Conservation (phyloP, 805 yeast species). For the Yamadazyma scolyti region DNA sequence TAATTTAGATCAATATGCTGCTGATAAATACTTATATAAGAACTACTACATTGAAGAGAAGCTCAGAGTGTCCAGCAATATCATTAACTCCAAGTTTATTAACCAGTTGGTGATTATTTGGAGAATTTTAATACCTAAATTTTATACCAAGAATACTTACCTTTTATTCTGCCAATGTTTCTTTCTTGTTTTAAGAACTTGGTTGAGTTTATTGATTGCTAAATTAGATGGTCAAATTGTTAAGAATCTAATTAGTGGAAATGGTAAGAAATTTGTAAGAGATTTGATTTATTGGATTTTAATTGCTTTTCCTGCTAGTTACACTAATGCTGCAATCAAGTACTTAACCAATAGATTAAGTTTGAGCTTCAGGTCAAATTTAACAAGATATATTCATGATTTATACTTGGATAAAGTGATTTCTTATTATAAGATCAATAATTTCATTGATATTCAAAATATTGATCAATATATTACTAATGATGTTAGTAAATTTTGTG, state of each 20-base stretch:
- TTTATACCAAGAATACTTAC: conserved; percentile 63
- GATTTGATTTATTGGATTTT: conserved; percentile 85
- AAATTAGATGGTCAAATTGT: conserved; percentile 90
- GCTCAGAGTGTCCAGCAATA: conserved; percentile 22
- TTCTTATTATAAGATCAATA: conserved; percentile 74
- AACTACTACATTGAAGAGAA: conserved; percentile 36
- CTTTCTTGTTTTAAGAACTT: conserved; percentile 77
- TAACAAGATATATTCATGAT: conserved; percentile 85
- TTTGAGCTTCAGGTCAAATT: conserved; percentile 77
- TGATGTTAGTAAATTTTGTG: conserved; percentile 78
- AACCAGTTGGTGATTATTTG: conserved; percentile 73
- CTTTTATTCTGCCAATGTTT: conserved; percentile 67
- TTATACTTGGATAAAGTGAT: conserved; percentile 75
- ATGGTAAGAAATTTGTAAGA: conserved; percentile 66
- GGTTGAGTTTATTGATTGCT: conserved; percentile 81
- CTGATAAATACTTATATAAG: conserved; percentile 52
- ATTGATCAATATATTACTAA: conserved; percentile 86
- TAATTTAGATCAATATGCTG: conserved; percentile 49
- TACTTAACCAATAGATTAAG: conserved; percentile 73
- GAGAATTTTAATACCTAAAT: conserved; percentile 73
- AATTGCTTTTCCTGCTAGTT: conserved; percentile 90
- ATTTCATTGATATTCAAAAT: conserved; percentile 50
- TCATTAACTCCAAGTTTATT: conserved; percentile 59
- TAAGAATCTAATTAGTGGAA: conserved; percentile 79
- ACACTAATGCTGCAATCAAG: conserved; percentile 86